Evolutionary conservation across 179 eudicot genomes (phyloP).

Genomic region (Camellia oleifera): DNA sequence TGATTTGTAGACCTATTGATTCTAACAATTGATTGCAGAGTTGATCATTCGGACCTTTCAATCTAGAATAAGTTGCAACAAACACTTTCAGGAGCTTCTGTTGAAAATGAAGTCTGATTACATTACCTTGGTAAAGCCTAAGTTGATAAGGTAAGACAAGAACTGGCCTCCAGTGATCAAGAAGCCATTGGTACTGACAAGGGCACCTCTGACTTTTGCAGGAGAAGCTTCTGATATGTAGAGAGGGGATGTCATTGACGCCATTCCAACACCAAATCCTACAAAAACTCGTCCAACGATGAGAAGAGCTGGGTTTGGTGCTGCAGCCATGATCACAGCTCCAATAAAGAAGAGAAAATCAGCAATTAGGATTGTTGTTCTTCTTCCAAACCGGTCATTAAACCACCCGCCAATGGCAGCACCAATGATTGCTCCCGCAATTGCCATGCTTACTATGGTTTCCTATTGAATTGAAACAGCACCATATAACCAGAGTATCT

Average conservation of each 20-base stretch:
- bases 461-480: slow-evolving; percentile 32
- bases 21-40: too few relatives aligned
- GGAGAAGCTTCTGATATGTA: slow-evolving; percentile 76
- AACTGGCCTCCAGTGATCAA: slow-evolving; percentile 79
- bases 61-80: too few relatives aligned
- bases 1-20: too few relatives aligned
- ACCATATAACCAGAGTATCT: background rate
- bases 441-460: slow-evolving; percentile 70
- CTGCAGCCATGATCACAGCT: slow-evolving; percentile 53
- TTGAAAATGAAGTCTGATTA: too few relatives aligned
- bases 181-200: slow-evolving; percentile 58
- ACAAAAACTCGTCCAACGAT: slow-evolving; percentile 64
- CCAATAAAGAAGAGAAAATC: slow-evolving; percentile 56
- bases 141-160: slow-evolving; percentile 57
- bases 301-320: slow-evolving; percentile 47
- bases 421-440: slow-evolving; percentile 70
- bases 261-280: slow-evolving; percentile 70
- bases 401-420: slow-evolving; percentile 64
- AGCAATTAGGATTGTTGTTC: slow-evolving; percentile 42
- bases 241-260: slow-evolving; percentile 62
- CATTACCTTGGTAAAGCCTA: slow-evolving; percentile 60
- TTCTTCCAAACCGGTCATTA: slow-evolving; percentile 57
- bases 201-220: slow-evolving; percentile 54
- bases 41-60: too few relatives aligned
- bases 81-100: too few relatives aligned